Evolutionary conservation across 1,284 basidiomycete genomes (phyloP).

Genomic region (Malassezia caprae): DNA sequence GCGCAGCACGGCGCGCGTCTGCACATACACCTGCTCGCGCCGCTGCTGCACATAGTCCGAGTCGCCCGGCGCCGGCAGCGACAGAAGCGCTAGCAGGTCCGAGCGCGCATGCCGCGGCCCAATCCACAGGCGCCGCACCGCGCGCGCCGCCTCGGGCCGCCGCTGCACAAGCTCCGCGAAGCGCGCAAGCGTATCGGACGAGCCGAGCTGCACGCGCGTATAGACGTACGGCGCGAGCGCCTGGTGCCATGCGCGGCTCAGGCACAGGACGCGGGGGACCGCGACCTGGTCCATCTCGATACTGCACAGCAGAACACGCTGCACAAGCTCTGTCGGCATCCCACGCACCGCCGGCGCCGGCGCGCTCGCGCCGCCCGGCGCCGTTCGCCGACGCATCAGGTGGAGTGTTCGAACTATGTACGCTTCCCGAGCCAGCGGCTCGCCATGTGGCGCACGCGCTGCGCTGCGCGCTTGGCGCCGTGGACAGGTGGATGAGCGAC

Average conservation of each 20-base stretch:
- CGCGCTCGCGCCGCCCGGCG: background rate
- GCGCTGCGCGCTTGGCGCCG: background rate
- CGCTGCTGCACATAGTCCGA: constrained; percentile 22
- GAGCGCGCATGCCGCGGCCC: constrained; percentile 30
- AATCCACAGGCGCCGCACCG: constrained; percentile 34
- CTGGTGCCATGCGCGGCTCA: background rate
- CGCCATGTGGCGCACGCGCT: background rate
- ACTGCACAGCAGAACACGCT: background rate
- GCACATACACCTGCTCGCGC: constrained; percentile 22
- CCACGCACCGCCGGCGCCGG: background rate
- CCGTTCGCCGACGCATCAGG: background rate
- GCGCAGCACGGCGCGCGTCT: constrained; percentile 29
- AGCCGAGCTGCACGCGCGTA: constrained; percentile 10
- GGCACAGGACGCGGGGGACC: background rate
- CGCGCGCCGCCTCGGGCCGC: constrained; percentile 21
- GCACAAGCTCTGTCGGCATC: constrained; percentile 8
- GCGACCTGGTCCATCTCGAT: background rate
- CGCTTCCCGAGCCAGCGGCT: constrained; percentile 1
- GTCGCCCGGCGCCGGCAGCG: constrained; percentile 27
- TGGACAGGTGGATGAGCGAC: background rate
- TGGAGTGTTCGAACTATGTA: background rate
- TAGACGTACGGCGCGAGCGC: constrained; percentile 6
- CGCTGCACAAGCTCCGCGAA: constrained; percentile 3
- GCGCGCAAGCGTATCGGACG: background rate
- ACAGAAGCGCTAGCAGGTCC: constrained; percentile 35